Evolutionary conservation across 2,329 filamentous ascomycete species (phyloP).

Genomic region (Scedosporium boydii): DNA sequence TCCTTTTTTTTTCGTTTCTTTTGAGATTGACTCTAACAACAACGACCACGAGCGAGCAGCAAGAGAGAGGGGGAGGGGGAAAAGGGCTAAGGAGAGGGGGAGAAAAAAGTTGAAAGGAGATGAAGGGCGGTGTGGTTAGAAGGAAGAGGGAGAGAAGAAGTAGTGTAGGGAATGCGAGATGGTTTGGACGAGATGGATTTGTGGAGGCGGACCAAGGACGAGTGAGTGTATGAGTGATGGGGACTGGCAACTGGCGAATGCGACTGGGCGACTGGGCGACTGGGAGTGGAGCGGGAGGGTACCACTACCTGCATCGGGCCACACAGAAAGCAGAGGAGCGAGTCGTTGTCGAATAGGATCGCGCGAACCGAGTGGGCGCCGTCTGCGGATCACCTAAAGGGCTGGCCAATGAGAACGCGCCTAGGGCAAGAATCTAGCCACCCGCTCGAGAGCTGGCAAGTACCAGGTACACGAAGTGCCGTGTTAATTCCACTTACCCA

Average conservation of each 20-base stretch:
- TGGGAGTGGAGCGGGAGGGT: slow-evolving; percentile 11
- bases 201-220: slow-evolving; percentile 20
- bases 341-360: slow-evolving; percentile 3
- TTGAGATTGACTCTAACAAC: slow-evolving; percentile 17
- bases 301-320: slow-evolving; percentile 1
- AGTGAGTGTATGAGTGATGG: slow-evolving; percentile 14
- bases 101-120: slow-evolving; percentile 18
- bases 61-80: slow-evolving; percentile 21
- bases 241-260: slow-evolving; percentile 8
- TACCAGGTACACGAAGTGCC: neutral
- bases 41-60: slow-evolving; percentile 17
- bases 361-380: neutral
- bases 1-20: slow-evolving; percentile 1
- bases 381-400: slow-evolving; percentile 1
- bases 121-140: slow-evolving; percentile 23
- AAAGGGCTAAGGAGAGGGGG: slow-evolving; percentile 22
- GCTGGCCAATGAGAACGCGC: slow-evolving; percentile 2
- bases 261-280: slow-evolving; percentile 11
- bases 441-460: neutral
- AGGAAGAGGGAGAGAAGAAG: slow-evolving; percentile 20
- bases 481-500: too few species aligned
- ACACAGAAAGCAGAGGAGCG: neutral
- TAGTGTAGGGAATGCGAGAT: slow-evolving; percentile 20
- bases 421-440: neutral
- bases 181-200: slow-evolving; percentile 7